These are phyloP conservation scores for Cyclocybe aegerita DNA, from an alignment of 768 basidiomycete genomes.

Conservation along the genomic window DNA sequence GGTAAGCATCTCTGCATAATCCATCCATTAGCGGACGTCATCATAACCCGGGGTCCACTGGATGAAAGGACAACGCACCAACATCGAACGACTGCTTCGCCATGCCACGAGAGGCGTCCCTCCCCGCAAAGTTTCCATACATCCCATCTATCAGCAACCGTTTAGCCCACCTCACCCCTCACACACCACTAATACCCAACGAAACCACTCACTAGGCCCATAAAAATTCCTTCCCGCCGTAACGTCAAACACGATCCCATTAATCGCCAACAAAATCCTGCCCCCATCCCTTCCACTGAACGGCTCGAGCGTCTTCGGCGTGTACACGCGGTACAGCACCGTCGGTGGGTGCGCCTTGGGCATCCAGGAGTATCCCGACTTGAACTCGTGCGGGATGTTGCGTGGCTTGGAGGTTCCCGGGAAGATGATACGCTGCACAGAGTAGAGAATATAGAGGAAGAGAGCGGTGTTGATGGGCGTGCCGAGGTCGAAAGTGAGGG, in stretches of 20 bases:
- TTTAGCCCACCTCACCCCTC: conserved; percentile 1
- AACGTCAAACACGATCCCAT: conserved; percentile 90
- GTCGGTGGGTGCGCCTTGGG: conserved; percentile 81
- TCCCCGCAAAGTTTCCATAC: conserved; percentile 96
- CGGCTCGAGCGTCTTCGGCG: conserved; percentile 68
- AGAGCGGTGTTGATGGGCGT: conserved; percentile 80
- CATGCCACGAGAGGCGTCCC: conserved; percentile 96
- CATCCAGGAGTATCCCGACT: conserved; percentile 88
- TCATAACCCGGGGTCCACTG: not conserved
- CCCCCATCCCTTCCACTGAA: conserved; percentile 66
- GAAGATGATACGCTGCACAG: conserved; percentile 70
- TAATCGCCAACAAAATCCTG: conserved; percentile 82
- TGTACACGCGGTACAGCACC: conserved; percentile 75
- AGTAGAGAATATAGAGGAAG: conserved; percentile 76
- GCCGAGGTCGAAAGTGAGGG: conserved; percentile 49
- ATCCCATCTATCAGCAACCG: conserved; percentile 70
- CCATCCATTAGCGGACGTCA: too few species aligned
- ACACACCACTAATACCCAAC: not conserved
- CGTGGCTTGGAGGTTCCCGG: conserved; percentile 57
- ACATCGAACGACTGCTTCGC: conserved; percentile 95
- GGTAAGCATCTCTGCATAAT: conserved; percentile 78
- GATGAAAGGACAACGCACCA: conserved; percentile 47
- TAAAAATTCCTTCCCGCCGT: conserved; percentile 89
- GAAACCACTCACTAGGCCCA: conserved; percentile 73
- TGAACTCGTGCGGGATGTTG: conserved; percentile 66